A percentile compares a stretch with the other conserved stretches of the same genome.
Evolutionary conservation across 1,284 basidiomycete species (phyloP).

Genomic region (Ganoderma lingzhi): DNA sequence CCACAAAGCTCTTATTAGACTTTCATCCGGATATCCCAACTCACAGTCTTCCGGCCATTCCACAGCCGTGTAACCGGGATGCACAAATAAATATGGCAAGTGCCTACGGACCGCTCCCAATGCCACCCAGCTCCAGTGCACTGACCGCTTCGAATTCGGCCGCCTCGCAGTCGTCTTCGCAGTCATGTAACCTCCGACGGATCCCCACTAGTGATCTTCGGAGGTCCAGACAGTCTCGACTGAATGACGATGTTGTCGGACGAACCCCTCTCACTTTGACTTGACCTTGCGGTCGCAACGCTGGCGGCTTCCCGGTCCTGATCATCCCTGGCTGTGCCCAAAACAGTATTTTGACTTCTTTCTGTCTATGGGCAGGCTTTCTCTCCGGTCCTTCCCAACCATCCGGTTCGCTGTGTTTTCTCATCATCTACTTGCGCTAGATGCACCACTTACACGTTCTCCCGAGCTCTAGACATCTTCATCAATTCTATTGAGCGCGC

Average conservation of each 20-base stretch:
- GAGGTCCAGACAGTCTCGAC: not conserved
- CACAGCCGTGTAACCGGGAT: not conserved
- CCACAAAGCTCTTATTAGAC: not conserved
- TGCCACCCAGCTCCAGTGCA: not conserved
- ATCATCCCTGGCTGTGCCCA: constrained; percentile 6
- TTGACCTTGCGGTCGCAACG: constrained; percentile 8
- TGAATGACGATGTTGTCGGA: constrained; percentile 17
- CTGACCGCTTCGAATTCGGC: not conserved
- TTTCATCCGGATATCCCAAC: not conserved
- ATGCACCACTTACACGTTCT: not conserved
- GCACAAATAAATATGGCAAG: not conserved
- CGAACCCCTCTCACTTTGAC: constrained; percentile 7
- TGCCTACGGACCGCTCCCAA: not conserved
- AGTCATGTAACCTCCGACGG: constrained; percentile 3
- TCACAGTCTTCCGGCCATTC: not conserved
- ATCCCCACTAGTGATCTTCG: not conserved
- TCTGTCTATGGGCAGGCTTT: not conserved
- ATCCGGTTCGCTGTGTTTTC: constrained; percentile 12
- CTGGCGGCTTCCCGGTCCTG: constrained; percentile 13
- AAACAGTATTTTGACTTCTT: constrained; percentile 5
- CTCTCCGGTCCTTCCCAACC: constrained; percentile 6
- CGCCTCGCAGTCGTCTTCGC: not conserved
- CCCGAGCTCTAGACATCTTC: not conserved
- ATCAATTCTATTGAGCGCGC: not conserved
- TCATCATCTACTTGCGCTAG: not conserved